phyloP scores from a whole-genome alignment of 2,329 filamentous ascomycete species.

The Aspergillus sp. region DNA sequence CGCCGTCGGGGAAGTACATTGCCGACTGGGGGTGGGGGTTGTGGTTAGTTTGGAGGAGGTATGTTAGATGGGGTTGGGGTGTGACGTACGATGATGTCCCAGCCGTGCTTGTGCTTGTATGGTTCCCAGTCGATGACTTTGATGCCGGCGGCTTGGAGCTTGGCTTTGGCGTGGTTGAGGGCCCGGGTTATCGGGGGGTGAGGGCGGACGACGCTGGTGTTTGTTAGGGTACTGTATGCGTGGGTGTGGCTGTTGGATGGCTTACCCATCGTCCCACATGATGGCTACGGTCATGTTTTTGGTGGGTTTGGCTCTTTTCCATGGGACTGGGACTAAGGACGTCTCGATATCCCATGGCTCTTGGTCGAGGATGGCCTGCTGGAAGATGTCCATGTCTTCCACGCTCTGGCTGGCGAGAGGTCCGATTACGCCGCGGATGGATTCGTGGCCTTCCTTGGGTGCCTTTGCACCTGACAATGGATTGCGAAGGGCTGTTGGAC shows the following conservation, averaged over 20 bases:
- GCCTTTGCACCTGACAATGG: slow-evolving; percentile 34
- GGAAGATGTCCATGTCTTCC: slow-evolving; percentile 42
- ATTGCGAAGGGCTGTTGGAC: slow-evolving; percentile 41
- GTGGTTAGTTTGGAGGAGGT: background rate
- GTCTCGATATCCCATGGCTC: slow-evolving; percentile 49
- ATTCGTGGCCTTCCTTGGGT: slow-evolving; percentile 38
- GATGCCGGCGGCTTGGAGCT: slow-evolving; percentile 48
- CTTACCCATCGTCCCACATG: slow-evolving; percentile 62
- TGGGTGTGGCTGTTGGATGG: background rate
- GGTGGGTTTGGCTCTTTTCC: slow-evolving; percentile 33
- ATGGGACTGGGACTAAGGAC: slow-evolving; percentile 44
- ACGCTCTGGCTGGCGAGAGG: slow-evolving; percentile 31
- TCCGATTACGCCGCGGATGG: slow-evolving; percentile 39
- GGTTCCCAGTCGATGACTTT: slow-evolving; percentile 43
- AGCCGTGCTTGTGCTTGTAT: slow-evolving; percentile 36
- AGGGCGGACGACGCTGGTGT: slow-evolving; percentile 56
- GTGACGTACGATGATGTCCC: slow-evolving; percentile 37
- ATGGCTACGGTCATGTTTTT: slow-evolving; percentile 53
- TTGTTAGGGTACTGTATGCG: background rate
- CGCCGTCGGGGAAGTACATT: slow-evolving; percentile 54
- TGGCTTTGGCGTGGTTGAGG: slow-evolving; percentile 26
- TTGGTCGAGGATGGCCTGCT: slow-evolving; percentile 40
- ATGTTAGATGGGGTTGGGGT: too few relatives aligned
- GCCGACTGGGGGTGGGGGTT: slow-evolving; percentile 33
- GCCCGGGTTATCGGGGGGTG: slow-evolving; percentile 64